Evolutionary conservation across 805 yeast species (phyloP).

Genomic region (Myxozyma neotropica): DNA sequence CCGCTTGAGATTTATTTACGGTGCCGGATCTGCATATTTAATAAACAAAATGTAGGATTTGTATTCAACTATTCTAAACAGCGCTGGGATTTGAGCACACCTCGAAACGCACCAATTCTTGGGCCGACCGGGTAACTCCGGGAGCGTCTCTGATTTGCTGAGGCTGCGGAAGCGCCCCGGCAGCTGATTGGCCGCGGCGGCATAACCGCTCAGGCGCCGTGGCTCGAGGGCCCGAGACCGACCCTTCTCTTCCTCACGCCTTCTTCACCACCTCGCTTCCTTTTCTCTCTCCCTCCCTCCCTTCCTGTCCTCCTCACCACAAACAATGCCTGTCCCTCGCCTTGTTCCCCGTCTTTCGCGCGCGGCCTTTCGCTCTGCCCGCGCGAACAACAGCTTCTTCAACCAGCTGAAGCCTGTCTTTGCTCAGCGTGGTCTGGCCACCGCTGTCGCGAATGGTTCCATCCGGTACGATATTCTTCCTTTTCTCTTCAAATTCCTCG

Average conservation of each 20-base stretch:
- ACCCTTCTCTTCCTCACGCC: conserved; percentile 6
- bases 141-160: conserved; percentile 15
- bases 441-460: conserved; percentile 66
- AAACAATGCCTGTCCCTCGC: conserved; percentile 56
- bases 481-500: too few species aligned
- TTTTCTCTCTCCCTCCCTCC: conserved; percentile 7
- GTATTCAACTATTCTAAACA: too few species aligned
- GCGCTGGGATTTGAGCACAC: too few species aligned
- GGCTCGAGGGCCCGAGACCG: neutral
- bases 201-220: conserved; percentile 11
- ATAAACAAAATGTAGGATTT: too few species aligned
- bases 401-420: conserved; percentile 36
- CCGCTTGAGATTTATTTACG: too few species aligned
- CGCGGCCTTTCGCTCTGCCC: conserved; percentile 86
- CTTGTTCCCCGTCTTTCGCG: conserved; percentile 57
- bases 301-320: conserved; percentile 13
- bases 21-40: too few species aligned
- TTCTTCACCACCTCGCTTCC: conserved; percentile 6
- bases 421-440: conserved; percentile 59
- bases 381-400: conserved; percentile 71
- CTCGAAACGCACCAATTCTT: conserved; percentile 22
- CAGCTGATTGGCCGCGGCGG: conserved; percentile 19
- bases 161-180: conserved; percentile 8
- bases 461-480: conserved; percentile 56
- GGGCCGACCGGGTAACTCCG: conserved; percentile 15